phyloP scores from a whole-genome alignment of 2,329 filamentous ascomycete species.

The Arthrobotrys entomopaga region DNA sequence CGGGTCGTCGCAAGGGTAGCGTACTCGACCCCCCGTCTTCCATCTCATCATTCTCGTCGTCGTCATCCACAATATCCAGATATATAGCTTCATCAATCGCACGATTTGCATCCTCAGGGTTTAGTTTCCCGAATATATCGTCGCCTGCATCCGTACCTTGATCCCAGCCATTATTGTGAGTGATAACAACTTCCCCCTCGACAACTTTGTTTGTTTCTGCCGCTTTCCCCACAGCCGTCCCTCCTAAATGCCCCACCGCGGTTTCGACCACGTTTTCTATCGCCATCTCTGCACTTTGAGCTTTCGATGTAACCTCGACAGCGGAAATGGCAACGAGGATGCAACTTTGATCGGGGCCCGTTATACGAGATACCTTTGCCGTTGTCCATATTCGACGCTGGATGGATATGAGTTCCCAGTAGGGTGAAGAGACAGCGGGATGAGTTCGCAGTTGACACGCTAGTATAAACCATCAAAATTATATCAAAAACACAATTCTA shows the following conservation, averaged over 20 bases:
- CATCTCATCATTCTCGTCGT: neutral
- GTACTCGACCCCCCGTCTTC: neutral
- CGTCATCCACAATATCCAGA: neutral
- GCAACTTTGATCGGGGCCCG: slow-evolving; percentile 6
- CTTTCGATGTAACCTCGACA: neutral
- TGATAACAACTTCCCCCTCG: no score
- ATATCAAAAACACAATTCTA: no score
- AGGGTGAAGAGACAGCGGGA: neutral
- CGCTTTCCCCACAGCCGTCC: neutral
- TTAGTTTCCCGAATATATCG: neutral
- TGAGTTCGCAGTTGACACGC: neutral
- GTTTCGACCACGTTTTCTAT: neutral
- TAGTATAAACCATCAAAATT: no score
- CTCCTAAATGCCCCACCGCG: neutral
- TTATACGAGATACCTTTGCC: slow-evolving; percentile 1
- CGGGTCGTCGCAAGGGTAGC: neutral
- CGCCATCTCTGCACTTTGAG: no score
- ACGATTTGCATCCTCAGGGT: neutral
- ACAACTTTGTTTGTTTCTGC: neutral
- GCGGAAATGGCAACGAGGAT: slow-evolving; percentile 6
- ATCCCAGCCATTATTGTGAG: no score
- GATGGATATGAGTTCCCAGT: slow-evolving; percentile 30
- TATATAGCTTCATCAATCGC: slow-evolving; percentile 5
- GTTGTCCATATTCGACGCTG: slow-evolving; percentile 20
- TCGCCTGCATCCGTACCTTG: no score